These are phyloP conservation scores for Agapanthus africanus DNA, from an alignment of 106 monocot species.

Conservation along the genomic window DNA sequence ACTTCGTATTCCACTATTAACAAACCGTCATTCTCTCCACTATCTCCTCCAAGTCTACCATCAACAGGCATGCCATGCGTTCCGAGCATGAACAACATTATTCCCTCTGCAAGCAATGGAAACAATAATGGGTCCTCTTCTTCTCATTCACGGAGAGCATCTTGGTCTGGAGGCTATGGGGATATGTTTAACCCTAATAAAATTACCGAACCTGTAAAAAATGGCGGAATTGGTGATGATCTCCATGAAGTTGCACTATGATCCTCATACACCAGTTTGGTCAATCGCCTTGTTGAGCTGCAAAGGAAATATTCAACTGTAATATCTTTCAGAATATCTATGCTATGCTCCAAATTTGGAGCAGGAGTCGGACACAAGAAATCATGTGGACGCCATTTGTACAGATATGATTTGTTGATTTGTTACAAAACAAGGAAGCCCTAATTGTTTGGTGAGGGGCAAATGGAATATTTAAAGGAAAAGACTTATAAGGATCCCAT, in stretches of 20 bases:
- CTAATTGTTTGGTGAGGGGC: too few relatives aligned
- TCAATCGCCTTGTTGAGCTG: too few relatives aligned
- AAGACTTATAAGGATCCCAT: too few relatives aligned
- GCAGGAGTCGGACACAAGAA: too few relatives aligned
- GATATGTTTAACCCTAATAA: neutral
- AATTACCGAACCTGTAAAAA: neutral
- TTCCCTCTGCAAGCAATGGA: constrained; percentile 15
- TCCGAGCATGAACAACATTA: constrained; percentile 65
- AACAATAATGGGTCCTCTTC: constrained; percentile 11
- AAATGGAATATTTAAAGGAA: too few relatives aligned
- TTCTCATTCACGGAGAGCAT: constrained; percentile 8
- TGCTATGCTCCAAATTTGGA: too few relatives aligned
- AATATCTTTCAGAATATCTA: too few relatives aligned
- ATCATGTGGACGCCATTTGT: too few relatives aligned
- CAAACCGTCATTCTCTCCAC: constrained; percentile 25
- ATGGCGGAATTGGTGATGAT: neutral
- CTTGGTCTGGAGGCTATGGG: constrained; percentile 5
- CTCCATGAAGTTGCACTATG: neutral
- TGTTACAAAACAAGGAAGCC: too few relatives aligned
- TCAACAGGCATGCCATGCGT: constrained; percentile 34
- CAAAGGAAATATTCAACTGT: too few relatives aligned
- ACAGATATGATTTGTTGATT: too few relatives aligned
- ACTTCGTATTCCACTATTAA: constrained; percentile 13
- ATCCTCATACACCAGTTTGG: too few relatives aligned
- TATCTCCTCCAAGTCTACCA: constrained; percentile 8